These are phyloP conservation scores for Lathyrus aphaca DNA, from an alignment of 306 rosid species.

Conservation along the genomic window DNA sequence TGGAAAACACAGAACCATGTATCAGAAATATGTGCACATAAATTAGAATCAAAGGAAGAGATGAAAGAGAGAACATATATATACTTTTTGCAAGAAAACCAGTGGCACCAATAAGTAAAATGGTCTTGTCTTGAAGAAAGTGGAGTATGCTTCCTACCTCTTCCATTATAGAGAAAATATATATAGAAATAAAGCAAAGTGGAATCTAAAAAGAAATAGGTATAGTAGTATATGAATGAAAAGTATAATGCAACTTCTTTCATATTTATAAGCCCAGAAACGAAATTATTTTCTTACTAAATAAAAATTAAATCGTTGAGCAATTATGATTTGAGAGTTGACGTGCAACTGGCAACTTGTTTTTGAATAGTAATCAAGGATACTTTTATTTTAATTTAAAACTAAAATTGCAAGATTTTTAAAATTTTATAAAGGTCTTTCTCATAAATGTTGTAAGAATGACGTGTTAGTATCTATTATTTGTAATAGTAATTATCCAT, in stretches of 20 bases:
- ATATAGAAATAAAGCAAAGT: constrained; percentile 6
- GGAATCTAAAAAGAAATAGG: not conserved
- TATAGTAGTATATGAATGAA: not conserved
- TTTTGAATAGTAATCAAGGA: no score
- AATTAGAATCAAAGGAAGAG: not conserved
- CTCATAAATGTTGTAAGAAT: no score
- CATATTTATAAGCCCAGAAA: constrained; percentile 30
- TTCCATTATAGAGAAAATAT: constrained; percentile 53
- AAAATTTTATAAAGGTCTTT: no score
- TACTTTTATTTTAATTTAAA: no score
- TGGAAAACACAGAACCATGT: constrained; percentile 29
- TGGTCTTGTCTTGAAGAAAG: constrained; percentile 58
- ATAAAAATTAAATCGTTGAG: not conserved
- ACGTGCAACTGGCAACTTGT: not conserved
- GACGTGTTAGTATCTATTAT: no score
- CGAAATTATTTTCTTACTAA: not conserved
- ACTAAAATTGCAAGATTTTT: no score
- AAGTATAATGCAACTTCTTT: not conserved
- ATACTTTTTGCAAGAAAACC: constrained; percentile 80
- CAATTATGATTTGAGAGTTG: constrained; percentile 30
- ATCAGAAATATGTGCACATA: not conserved
- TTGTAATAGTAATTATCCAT: no score
- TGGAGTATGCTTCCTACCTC: constrained; percentile 60
- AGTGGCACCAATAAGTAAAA: constrained; percentile 68
- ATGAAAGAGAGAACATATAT: not conserved